These are phyloP conservation scores for Gonapodya prolifera DNA, from an alignment of 192 early-diverging fungal genomes.

Conservation along the genomic window DNA sequence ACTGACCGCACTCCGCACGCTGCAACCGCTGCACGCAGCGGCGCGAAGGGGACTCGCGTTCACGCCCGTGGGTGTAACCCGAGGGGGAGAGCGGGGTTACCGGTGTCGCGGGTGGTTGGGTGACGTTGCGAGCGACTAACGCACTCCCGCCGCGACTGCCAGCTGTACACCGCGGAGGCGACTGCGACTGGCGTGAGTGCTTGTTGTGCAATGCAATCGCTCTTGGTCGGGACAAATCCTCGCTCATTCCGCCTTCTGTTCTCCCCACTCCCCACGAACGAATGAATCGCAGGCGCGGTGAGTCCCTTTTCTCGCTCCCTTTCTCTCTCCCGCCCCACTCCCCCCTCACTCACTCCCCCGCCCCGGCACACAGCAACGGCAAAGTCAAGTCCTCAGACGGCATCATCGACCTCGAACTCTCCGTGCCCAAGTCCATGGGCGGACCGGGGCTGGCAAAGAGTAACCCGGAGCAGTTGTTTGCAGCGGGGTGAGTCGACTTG, in stretches of 20 bases:
- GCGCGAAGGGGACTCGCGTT: no score
- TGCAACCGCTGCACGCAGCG: no score
- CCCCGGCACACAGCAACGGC: background rate
- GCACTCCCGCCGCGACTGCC: no score
- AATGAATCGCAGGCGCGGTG: background rate
- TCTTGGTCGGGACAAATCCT: background rate
- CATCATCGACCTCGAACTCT: background rate
- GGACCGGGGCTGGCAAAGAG: background rate
- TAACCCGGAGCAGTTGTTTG: constrained; percentile 6
- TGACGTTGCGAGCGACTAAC: no score
- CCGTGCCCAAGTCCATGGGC: constrained; percentile 1
- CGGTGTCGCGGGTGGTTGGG: no score
- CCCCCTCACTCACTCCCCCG: background rate
- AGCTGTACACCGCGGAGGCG: constrained; percentile 4
- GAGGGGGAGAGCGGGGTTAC: no score
- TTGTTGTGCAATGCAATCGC: background rate
- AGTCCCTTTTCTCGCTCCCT: background rate
- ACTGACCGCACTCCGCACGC: no score
- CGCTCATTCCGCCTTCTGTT: background rate
- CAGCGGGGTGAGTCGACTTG: background rate
- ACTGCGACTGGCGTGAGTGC: background rate
- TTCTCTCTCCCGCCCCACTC: background rate
- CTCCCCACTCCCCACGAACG: background rate
- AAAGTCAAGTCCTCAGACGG: background rate
- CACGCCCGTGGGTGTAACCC: no score